Evolutionary conservation across 2,329 filamentous ascomycete genomes (phyloP).

Genomic region (Claviceps sp.): DNA sequence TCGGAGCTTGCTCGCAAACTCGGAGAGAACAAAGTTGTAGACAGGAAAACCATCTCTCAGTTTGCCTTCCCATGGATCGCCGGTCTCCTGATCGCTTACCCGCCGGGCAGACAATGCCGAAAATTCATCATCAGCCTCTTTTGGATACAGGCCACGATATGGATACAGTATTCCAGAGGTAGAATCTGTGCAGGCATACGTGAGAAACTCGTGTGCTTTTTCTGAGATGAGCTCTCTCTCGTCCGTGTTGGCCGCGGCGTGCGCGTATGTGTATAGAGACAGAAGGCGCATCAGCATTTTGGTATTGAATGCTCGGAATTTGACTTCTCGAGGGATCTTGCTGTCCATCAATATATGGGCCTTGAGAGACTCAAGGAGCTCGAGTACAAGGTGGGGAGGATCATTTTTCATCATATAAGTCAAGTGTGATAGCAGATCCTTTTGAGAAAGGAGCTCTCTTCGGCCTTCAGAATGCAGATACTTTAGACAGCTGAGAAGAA

Average conservation of each 20-base stretch:
- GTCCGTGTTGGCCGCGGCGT: slow-evolving; percentile 28
- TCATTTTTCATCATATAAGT: slow-evolving; percentile 70
- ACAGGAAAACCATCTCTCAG: slow-evolving; percentile 56
- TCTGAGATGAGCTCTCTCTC: slow-evolving; percentile 42
- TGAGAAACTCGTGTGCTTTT: slow-evolving; percentile 61
- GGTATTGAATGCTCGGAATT: slow-evolving; percentile 63
- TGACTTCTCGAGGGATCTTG: slow-evolving; percentile 57
- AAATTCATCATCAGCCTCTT: slow-evolving; percentile 43
- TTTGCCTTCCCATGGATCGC: slow-evolving; percentile 54
- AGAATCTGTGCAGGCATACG: slow-evolving; percentile 59
- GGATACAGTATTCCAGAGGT: slow-evolving; percentile 62
- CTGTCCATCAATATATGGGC: slow-evolving; percentile 61
- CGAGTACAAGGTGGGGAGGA: slow-evolving; percentile 57
- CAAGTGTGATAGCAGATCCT: slow-evolving; percentile 70
- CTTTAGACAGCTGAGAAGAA: slow-evolving; percentile 66
- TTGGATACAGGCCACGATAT: slow-evolving; percentile 75
- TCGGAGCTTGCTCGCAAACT: slow-evolving; percentile 64
- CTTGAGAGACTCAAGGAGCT: slow-evolving; percentile 60
- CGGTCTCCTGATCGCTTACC: slow-evolving; percentile 33
- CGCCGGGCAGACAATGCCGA: slow-evolving; percentile 13
- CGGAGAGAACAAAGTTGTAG: slow-evolving; percentile 64
- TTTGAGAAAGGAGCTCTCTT: slow-evolving; percentile 65
- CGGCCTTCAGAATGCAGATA: slow-evolving; percentile 67
- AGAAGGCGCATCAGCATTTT: slow-evolving; percentile 60
- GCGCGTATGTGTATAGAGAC: slow-evolving; percentile 52